Evolutionary conservation across 441 rosid genomes (phyloP).

Genomic region (Sinapis alba): DNA sequence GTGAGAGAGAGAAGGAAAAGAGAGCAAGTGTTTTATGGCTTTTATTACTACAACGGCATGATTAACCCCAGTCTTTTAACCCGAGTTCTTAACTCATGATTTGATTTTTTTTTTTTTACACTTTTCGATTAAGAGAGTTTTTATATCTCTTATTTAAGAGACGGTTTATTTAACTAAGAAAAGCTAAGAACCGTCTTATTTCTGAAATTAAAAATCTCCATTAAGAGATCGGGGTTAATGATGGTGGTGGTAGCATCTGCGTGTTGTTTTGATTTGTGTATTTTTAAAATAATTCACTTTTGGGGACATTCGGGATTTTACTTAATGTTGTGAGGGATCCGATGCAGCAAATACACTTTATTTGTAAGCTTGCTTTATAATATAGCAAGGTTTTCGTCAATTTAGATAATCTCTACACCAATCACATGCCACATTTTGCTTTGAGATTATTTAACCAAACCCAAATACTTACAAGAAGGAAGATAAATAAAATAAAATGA

Average conservation of each 20-base stretch:
- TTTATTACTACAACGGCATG: no score
- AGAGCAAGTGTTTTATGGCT: constrained; percentile 1
- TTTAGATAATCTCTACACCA: constrained; percentile 30
- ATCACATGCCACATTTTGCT: constrained; percentile 35
- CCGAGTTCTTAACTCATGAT: no score
- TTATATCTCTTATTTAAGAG: no score
- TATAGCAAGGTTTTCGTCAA: constrained; percentile 19
- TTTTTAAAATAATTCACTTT: not conserved
- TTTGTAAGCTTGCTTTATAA: constrained; percentile 24
- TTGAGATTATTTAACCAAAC: constrained; percentile 24
- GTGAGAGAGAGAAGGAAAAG: not conserved
- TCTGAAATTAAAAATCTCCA: no score
- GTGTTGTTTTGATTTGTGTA: not conserved
- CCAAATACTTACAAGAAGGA: not conserved
- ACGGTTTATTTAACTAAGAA: no score
- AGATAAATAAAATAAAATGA: not conserved
- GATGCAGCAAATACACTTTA: constrained; percentile 40
- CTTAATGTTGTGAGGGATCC: constrained; percentile 40
- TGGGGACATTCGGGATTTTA: constrained; percentile 34
- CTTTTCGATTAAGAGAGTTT: no score
- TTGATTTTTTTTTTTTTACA: no score
- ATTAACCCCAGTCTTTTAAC: no score
- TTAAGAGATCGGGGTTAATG: no score
- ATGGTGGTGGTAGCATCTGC: no score
- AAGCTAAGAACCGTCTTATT: no score